These are phyloP conservation scores for Smallanthus sonchifolius DNA, from an alignment of 129 eudicot species.

Conservation along the genomic window DNA sequence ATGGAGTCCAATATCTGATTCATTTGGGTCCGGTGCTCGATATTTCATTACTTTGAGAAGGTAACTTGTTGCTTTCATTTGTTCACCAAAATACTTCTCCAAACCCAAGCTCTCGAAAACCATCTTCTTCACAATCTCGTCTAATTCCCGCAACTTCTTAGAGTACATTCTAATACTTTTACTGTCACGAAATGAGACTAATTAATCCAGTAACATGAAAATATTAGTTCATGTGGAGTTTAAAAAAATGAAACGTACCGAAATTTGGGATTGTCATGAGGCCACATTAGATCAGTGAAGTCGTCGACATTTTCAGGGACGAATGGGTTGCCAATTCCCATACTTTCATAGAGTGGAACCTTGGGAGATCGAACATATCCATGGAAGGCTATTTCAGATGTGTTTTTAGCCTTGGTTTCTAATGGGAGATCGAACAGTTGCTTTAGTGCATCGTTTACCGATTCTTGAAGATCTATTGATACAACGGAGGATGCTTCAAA, in stretches of 20 bases:
- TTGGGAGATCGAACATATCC: slow-evolving; percentile 27
- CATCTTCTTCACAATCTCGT: slow-evolving; percentile 36
- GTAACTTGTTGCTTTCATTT: slow-evolving; percentile 33
- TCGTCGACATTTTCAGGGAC: slow-evolving; percentile 24
- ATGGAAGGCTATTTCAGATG: slow-evolving; percentile 27
- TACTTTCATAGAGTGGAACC: slow-evolving; percentile 38
- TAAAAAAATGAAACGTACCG: slow-evolving; percentile 14
- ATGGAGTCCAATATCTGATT: slow-evolving; percentile 29
- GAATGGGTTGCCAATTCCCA: slow-evolving; percentile 31
- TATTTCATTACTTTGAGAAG: slow-evolving; percentile 33
- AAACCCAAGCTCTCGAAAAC: slow-evolving; percentile 27
- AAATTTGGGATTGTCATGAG: slow-evolving; percentile 16
- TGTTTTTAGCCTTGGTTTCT: slow-evolving; percentile 24
- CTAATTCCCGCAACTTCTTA: slow-evolving; percentile 29
- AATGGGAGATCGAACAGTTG: slow-evolving; percentile 30
- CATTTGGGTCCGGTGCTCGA: slow-evolving; percentile 22
- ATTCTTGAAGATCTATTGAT: slow-evolving; percentile 26
- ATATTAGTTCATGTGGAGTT: neutral
- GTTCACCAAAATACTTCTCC: slow-evolving; percentile 21
- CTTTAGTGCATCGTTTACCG: slow-evolving; percentile 19
- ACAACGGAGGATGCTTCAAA: slow-evolving; percentile 30
- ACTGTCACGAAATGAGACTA: neutral
- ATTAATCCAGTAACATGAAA: neutral
- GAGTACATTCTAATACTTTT: slow-evolving; percentile 25
- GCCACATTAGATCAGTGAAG: slow-evolving; percentile 33